A percentile compares a stretch with the other conserved stretches of the same genome.
These are phyloP conservation scores for Megacollybia marginata DNA, from an alignment of 768 basidiomycete genomes.

Conservation along the genomic window DNA sequence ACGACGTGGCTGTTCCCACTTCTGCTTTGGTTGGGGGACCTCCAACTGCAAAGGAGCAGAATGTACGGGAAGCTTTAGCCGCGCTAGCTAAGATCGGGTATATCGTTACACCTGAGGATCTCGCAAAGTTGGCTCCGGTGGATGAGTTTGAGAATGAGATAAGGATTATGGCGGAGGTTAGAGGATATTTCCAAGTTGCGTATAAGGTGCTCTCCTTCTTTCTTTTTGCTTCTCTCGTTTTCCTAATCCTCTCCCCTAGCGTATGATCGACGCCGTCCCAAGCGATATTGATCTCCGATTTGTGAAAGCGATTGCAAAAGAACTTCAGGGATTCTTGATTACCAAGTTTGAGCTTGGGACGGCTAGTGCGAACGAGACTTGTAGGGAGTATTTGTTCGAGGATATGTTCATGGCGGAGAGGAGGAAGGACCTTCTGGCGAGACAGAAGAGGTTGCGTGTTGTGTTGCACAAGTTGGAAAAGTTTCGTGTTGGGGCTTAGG, in stretches of 20 bases:
- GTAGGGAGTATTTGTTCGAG: constrained; percentile 37
- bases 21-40: too few relatives aligned
- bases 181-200: constrained; percentile 39
- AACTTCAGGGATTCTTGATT: constrained; percentile 25
- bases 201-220: constrained; percentile 27
- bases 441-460: constrained; percentile 20
- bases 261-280: constrained; percentile 39
- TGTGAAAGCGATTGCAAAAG: constrained; percentile 21
- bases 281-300: constrained; percentile 23
- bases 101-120: constrained; percentile 18
- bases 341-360: constrained; percentile 28
- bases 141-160: constrained; percentile 36
- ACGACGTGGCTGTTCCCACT: neutral
- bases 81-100: constrained; percentile 24
- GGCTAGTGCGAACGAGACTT: constrained; percentile 24
- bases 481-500: too few relatives aligned
- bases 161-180: constrained; percentile 33
- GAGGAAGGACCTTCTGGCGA: constrained; percentile 25
- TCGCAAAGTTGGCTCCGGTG: constrained; percentile 21
- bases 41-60: constrained; percentile 1
- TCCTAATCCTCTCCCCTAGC: constrained; percentile 16
- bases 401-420: constrained; percentile 28
- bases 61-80: constrained; percentile 15
- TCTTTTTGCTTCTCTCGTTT: neutral
- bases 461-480: constrained; percentile 28